phyloP scores from a whole-genome alignment of 192 early-diverging fungal genomes.

The Mortierella alpina region DNA sequence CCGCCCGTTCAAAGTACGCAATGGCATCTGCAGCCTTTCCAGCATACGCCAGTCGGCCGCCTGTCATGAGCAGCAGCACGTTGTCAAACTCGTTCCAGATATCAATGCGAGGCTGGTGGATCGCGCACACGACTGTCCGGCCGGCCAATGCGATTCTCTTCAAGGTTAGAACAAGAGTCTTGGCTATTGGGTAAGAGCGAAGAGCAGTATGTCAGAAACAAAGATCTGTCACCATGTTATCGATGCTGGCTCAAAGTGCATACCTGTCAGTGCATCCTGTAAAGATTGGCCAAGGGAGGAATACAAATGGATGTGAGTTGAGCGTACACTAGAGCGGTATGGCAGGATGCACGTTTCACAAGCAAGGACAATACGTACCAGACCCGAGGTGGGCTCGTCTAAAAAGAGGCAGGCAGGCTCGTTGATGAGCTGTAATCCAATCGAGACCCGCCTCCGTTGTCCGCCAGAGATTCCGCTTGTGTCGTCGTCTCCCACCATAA shows the following conservation, averaged over 20 bases:
- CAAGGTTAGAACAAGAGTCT: not conserved
- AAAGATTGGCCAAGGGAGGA: no score
- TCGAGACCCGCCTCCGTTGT: constrained; percentile 82
- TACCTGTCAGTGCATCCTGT: constrained; percentile 53
- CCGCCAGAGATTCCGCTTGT: constrained; percentile 79
- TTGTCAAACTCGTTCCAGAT: constrained; percentile 82
- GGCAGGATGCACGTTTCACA: no score
- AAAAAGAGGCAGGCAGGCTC: constrained; percentile 78
- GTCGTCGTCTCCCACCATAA: constrained; percentile 65
- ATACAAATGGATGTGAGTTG: no score
- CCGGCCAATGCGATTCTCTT: constrained; percentile 14
- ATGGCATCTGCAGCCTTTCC: no score
- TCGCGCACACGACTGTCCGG: constrained; percentile 77
- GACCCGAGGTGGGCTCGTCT: constrained; percentile 71
- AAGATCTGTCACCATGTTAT: no score
- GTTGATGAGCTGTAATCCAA: constrained; percentile 82
- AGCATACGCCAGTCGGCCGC: no score
- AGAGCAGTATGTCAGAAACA: no score
- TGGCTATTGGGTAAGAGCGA: no score
- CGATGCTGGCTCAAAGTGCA: not conserved
- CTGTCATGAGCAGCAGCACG: no score
- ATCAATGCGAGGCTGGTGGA: constrained; percentile 86
- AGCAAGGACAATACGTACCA: constrained; percentile 38
- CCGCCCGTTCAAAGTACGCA: no score
- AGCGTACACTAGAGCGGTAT: no score